A percentile compares a stretch with the other conserved stretches of the same genome.
Evolutionary conservation across 164 flowering plant species (phyloP).

Genomic region (Nymphaea thermarum): DNA sequence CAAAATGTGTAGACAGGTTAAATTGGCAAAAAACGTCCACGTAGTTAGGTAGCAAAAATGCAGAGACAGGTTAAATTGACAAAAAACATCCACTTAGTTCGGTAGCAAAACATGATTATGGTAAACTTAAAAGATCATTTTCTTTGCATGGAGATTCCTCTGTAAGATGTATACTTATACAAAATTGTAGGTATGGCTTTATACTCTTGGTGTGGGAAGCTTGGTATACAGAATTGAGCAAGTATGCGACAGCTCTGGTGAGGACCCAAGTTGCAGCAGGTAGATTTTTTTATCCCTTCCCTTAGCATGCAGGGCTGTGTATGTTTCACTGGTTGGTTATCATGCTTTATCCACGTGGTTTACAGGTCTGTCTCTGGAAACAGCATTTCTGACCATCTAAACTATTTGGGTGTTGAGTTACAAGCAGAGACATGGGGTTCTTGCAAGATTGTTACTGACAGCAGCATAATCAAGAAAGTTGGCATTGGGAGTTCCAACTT

Average conservation of each 20-base stretch:
- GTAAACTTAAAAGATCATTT: not conserved
- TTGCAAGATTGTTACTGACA: constrained; percentile 58
- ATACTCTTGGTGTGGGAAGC: constrained; percentile 51
- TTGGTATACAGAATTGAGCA: constrained; percentile 56
- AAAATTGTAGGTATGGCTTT: constrained; percentile 72
- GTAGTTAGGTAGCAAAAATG: not conserved
- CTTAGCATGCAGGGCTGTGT: not conserved
- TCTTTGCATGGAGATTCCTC: not conserved
- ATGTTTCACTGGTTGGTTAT: not conserved
- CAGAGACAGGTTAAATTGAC: not conserved
- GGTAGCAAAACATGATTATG: not conserved
- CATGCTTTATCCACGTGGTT: not conserved
- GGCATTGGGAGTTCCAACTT: constrained; percentile 46
- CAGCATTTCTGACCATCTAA: constrained; percentile 71
- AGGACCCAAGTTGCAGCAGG: constrained; percentile 96
- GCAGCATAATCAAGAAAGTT: constrained; percentile 13
- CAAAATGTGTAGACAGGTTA: not conserved
- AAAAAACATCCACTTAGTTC: not conserved
- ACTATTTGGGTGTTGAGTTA: constrained; percentile 57
- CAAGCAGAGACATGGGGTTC: constrained; percentile 35
- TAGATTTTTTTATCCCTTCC: constrained; percentile 4
- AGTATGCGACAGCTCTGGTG: constrained; percentile 88
- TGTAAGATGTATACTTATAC: not conserved
- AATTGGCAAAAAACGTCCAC: not conserved
- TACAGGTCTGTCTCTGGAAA: constrained; percentile 69